Percentiles rank a stretch among this genome's conserved stretches.
Conservation (phyloP, 345 rosid species). For the Eucalyptus victrix region DNA sequence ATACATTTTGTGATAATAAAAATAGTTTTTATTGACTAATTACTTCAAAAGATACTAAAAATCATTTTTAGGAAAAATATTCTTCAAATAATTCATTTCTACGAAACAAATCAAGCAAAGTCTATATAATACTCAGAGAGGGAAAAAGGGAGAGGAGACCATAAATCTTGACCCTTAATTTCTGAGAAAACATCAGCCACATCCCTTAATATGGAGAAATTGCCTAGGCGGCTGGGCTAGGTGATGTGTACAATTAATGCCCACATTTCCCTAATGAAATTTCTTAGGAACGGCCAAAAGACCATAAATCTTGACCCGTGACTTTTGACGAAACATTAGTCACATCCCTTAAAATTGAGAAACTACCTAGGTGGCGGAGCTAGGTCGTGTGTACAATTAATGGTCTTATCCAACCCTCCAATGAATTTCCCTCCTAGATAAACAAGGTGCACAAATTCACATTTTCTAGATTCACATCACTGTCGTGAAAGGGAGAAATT, state of each 20-base stretch:
- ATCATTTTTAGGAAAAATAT: not conserved
- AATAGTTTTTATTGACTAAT: not conserved
- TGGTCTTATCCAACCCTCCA: not conserved
- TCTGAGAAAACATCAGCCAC: not conserved
- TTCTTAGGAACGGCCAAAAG: not conserved
- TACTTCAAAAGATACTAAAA: too few species aligned
- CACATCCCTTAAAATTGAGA: not conserved
- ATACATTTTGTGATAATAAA: not conserved
- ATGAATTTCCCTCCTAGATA: not conserved
- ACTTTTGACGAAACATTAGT: not conserved
- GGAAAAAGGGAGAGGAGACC: not conserved
- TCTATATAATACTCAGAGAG: not conserved
- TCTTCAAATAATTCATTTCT: too few species aligned
- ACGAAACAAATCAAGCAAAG: not conserved
- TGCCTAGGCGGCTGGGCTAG: not conserved
- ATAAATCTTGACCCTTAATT: not conserved
- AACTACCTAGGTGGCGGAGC: not conserved
- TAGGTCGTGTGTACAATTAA: not conserved
- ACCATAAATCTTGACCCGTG: not conserved
- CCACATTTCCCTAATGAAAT: not conserved
- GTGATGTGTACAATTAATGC: not conserved
- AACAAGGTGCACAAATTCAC: not conserved
- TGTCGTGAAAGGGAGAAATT: not conserved
- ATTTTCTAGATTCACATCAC: not conserved
- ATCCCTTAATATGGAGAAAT: not conserved